phyloP scores from a whole-genome alignment of 495 filamentous ascomycete genomes.

The Clavariopsis aquatica region DNA sequence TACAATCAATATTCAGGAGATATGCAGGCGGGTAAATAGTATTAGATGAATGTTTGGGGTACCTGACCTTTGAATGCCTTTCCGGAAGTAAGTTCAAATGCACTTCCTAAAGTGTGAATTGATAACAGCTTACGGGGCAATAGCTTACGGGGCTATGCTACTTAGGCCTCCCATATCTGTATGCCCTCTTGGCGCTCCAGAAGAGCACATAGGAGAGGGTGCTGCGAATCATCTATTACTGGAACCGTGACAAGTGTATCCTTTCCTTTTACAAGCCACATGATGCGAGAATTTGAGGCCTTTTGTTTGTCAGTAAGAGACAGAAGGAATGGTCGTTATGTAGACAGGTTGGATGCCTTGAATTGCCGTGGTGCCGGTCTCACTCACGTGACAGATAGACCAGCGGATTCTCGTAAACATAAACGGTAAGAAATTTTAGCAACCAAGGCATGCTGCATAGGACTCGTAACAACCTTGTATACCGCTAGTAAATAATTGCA shows the following conservation, averaged over 20 bases:
- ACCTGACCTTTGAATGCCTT: not conserved
- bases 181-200: not conserved
- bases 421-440: not conserved
- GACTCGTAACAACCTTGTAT: not conserved
- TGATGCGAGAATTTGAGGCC: too few species aligned
- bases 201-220: not conserved
- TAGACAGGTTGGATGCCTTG: not conserved
- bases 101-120: not conserved
- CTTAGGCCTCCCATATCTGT: not conserved
- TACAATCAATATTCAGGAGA: constrained; percentile 3
- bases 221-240: too few species aligned
- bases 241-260: too few species aligned
- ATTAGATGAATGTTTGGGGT: not conserved
- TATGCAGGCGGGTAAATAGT: not conserved
- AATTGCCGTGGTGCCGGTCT: not conserved
- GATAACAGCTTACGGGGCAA: not conserved
- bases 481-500: not conserved
- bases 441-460: not conserved
- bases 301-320: too few species aligned
- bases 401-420: not conserved
- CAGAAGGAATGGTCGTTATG: too few species aligned
- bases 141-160: not conserved
- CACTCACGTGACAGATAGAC: not conserved
- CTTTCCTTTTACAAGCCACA: too few species aligned
- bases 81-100: not conserved